A percentile compares a stretch with the other conserved stretches of the same genome.
Conservation (phyloP, 2,329 filamentous ascomycete genomes). For the Harringtonia aguacate region DNA sequence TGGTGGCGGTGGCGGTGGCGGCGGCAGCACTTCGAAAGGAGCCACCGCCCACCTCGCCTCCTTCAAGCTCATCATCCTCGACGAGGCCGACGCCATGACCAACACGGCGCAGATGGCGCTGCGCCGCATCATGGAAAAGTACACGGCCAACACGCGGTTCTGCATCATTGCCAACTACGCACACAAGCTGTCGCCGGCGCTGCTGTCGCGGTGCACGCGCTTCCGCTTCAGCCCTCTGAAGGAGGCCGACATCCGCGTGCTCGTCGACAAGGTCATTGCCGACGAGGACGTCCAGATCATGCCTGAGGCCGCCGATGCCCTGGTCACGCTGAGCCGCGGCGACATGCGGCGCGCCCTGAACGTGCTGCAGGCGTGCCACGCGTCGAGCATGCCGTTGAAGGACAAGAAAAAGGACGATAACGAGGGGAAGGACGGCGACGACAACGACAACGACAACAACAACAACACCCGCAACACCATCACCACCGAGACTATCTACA, state of each 20-base stretch:
- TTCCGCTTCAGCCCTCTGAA: slow-evolving; percentile 94
- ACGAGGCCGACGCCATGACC: slow-evolving; percentile 99
- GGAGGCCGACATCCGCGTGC: slow-evolving; percentile 68
- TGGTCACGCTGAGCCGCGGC: slow-evolving; percentile 82
- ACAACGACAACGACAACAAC: too few relatives aligned
- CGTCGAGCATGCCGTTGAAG: slow-evolving; percentile 69
- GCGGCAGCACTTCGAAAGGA: slow-evolving; percentile 21
- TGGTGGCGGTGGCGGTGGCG: slow-evolving; percentile 29
- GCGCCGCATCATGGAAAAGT: slow-evolving; percentile 96
- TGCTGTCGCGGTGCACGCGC: slow-evolving; percentile 85
- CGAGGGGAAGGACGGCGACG: slow-evolving; percentile 34
- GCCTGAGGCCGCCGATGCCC: slow-evolving; percentile 66
- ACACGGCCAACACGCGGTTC: slow-evolving; percentile 94
- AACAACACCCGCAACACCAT: slow-evolving; percentile 64
- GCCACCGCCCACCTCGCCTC: slow-evolving; percentile 47
- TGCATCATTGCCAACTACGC: slow-evolving; percentile 99
- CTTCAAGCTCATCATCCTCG: slow-evolving; percentile 94
- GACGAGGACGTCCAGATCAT: slow-evolving; percentile 81
- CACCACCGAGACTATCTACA: slow-evolving; percentile 92
- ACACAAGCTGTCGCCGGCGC: slow-evolving; percentile 88
- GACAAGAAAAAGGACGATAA: slow-evolving; percentile 37
- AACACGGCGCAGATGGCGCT: slow-evolving; percentile 96
- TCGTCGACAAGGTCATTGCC: slow-evolving; percentile 83
- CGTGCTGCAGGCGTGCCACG: slow-evolving; percentile 92
- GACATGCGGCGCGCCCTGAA: slow-evolving; percentile 95